Evolutionary conservation across 2,329 filamentous ascomycete species (phyloP).

Genomic region (Aspergillus sp.): DNA sequence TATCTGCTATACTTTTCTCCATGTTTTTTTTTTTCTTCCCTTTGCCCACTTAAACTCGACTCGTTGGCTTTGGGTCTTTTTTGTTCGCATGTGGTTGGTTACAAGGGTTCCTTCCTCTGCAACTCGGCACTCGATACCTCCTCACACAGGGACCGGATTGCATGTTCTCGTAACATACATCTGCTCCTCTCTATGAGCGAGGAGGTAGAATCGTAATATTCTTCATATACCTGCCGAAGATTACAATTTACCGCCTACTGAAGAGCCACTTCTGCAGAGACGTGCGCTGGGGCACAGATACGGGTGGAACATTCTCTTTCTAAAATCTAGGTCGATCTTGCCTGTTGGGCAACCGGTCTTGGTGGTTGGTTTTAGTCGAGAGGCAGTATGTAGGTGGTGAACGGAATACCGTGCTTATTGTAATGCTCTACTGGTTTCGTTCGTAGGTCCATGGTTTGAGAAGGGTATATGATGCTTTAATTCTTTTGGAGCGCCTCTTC

Average conservation of each 20-base stretch:
- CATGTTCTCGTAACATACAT: constrained; percentile 23
- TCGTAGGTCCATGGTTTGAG: not conserved
- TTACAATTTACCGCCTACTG: constrained; percentile 51
- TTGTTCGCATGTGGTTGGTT: not conserved
- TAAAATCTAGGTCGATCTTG: not conserved
- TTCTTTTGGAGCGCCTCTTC: not conserved
- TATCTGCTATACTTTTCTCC: not conserved
- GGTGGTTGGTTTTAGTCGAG: too few species aligned
- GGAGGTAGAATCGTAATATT: constrained; percentile 39
- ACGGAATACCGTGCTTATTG: too few species aligned
- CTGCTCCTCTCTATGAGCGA: constrained; percentile 39
- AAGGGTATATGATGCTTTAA: constrained; percentile 12
- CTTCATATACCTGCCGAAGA: constrained; percentile 38
- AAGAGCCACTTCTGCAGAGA: constrained; percentile 64
- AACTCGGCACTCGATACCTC: constrained; percentile 47
- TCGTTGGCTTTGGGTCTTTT: not conserved
- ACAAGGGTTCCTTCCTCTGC: not conserved
- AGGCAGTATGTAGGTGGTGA: too few species aligned
- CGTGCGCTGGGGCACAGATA: constrained; percentile 66
- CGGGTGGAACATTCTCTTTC: constrained; percentile 55
- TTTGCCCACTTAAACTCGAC: not conserved
- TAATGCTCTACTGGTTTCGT: not conserved
- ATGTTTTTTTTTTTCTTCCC: not conserved
- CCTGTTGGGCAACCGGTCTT: too few species aligned
- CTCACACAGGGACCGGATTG: constrained; percentile 35